These are phyloP conservation scores for Cyclotella sp. DNA, from an alignment of 108 stramenopile genomes.

Conservation along the genomic window DNA sequence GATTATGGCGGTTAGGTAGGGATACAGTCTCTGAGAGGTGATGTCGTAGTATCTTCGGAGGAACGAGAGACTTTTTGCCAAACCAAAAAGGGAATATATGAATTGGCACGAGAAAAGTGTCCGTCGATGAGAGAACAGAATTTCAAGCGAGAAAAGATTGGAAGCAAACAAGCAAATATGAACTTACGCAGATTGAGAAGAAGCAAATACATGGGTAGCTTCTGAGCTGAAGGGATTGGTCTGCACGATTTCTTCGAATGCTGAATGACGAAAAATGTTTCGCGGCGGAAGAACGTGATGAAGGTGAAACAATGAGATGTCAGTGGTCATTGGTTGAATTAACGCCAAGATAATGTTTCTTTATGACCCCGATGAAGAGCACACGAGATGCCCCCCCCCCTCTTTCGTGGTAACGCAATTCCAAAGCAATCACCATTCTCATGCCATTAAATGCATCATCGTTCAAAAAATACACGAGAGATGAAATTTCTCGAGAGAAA, in stretches of 20 bases:
- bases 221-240: constrained; percentile 12
- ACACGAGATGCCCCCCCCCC: too few species aligned
- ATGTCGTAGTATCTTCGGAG: constrained; percentile 67
- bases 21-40: constrained; percentile 58
- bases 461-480: too few species aligned
- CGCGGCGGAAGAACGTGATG: neutral
- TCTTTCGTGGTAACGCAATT: neutral
- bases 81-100: neutral
- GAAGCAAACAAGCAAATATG: neutral
- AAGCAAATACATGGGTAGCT: constrained; percentile 42
- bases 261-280: constrained; percentile 19
- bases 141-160: neutral
- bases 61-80: constrained; percentile 41
- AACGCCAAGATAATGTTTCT: neutral
- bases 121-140: neutral
- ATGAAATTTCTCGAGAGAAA: too few species aligned
- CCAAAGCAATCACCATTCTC: too few species aligned
- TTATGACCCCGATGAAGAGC: too few species aligned
- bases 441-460: too few species aligned
- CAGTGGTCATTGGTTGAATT: neutral
- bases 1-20: constrained; percentile 88
- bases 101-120: neutral
- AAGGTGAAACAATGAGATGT: neutral
- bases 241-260: constrained; percentile 25
- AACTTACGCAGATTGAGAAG: constrained; percentile 43